Conservation (phyloP, 2,329 filamentous ascomycete genomes). For the Fusarium foetens region DNA sequence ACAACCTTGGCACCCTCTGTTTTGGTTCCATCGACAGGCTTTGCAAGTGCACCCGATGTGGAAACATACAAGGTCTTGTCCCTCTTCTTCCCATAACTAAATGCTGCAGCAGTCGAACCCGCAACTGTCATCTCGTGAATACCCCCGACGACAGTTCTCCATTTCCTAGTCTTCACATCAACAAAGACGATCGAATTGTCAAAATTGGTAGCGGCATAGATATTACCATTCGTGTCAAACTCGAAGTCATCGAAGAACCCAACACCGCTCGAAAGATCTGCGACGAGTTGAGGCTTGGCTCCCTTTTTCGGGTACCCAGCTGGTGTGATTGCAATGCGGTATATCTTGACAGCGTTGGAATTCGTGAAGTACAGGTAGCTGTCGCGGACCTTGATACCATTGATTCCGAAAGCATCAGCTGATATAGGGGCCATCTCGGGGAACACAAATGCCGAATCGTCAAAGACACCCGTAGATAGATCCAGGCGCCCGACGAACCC, state of each 20-base stretch:
- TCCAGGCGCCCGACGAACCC: slow-evolving; percentile 9
- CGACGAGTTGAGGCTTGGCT: slow-evolving; percentile 33
- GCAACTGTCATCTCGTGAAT: slow-evolving; percentile 31
- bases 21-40: slow-evolving; percentile 27
- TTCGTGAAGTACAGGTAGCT: slow-evolving; percentile 1
- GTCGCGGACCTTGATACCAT: background rate
- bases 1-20: slow-evolving; percentile 39
- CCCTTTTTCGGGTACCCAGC: slow-evolving; percentile 20
- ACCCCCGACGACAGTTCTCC: slow-evolving; percentile 26
- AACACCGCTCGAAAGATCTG: slow-evolving; percentile 16
- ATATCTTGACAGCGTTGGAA: slow-evolving; percentile 17
- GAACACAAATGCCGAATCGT: background rate
- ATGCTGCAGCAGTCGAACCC: slow-evolving; percentile 34
- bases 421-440: slow-evolving; percentile 2
- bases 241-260: slow-evolving; percentile 40
- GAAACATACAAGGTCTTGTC: slow-evolving; percentile 26
- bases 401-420: background rate
- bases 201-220: slow-evolving; percentile 36
- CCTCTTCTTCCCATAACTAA: slow-evolving; percentile 26
- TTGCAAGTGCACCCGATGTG: slow-evolving; percentile 24
- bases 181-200: slow-evolving; percentile 38
- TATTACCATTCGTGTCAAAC: slow-evolving; percentile 31
- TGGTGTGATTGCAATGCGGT: slow-evolving; percentile 28
- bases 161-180: slow-evolving; percentile 16
- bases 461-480: background rate